Evolutionary conservation across 169 alveolate species (phyloP).

Genomic region (Theileria annulata): DNA sequence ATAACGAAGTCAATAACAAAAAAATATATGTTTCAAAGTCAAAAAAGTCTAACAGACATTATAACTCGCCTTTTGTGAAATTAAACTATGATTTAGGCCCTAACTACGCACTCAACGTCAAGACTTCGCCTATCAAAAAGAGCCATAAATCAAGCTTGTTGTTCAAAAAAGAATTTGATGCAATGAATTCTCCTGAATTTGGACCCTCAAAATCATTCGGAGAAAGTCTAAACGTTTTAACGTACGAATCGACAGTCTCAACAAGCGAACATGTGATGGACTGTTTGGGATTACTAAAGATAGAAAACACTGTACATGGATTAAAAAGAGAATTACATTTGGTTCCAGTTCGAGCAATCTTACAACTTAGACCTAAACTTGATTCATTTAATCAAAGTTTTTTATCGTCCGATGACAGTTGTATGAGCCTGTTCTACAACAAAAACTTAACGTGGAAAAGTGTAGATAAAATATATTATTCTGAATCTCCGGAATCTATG

Average conservation of each 20-base stretch:
- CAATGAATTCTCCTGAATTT: not conserved
- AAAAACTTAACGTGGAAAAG: constrained; percentile 48
- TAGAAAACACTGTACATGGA: constrained; percentile 45
- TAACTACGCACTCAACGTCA: constrained; percentile 11
- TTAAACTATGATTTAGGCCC: constrained; percentile 53
- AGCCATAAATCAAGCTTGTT: constrained; percentile 22
- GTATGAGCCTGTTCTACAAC: constrained; percentile 38
- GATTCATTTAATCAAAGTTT: constrained; percentile 26
- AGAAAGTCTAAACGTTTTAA: constrained; percentile 7
- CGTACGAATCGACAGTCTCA: constrained; percentile 43
- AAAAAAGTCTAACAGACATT: constrained; percentile 35
- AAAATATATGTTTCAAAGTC: constrained; percentile 33
- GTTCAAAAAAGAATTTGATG: not conserved
- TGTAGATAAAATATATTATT: constrained; percentile 15
- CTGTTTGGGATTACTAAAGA: constrained; percentile 57
- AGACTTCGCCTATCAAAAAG: constrained; percentile 23
- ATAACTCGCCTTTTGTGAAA: constrained; percentile 40
- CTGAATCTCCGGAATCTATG: constrained; percentile 39
- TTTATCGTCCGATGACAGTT: constrained; percentile 37
- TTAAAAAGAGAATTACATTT: constrained; percentile 37
- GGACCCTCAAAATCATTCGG: constrained; percentile 11
- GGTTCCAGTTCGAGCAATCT: constrained; percentile 44
- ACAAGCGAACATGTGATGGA: constrained; percentile 62
- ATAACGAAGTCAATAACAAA: constrained; percentile 21
- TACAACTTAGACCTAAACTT: constrained; percentile 59